Evolutionary conservation across 306 rosid genomes (phyloP), one percentile per base, ranked within the genome.

Genomic region (Cucurbita argyrosperma): DNA sequence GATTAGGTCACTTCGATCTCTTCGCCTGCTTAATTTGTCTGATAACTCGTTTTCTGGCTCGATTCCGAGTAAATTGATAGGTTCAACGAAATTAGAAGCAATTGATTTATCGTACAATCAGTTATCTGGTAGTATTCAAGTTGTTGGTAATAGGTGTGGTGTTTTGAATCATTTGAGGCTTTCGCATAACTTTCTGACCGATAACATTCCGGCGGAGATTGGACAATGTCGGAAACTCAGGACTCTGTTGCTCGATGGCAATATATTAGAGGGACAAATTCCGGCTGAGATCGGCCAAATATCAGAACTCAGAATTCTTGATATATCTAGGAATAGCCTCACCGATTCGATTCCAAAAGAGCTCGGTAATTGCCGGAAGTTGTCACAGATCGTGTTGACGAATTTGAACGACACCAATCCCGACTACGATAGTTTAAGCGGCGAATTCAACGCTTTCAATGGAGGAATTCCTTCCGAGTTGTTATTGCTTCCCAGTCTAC

Each of bases 281-380:
- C 94, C 90, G 57, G 14, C 76, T 19, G 83, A 78, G 82, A 83
- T 88, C 52, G 94, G 90, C 40, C 14, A 21, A 58, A 30, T 65
- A 35, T 77, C 63, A 35, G 89, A 86, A 51, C 94, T 88, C 16
- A 79, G 84, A 53, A 75, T 83, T 80, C 82, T 67, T 88, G 94
- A 88, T 83, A 85, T 88, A 80, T 88, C 94, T 47, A 80, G 90
- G 74, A 88, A 88, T 71, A 86, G 88, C 30, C 83, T 88, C 40
- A 88, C 89, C 0, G 83, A 79, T 18, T 80, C 76, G 76, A 77
- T 88, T 15, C 94, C 90, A 0, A 77, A 76, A 61, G 84, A 78
- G 84, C 76, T 84, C 10, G 83, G 77, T 30, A 83, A 81, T 60
- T 88, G 93, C 80, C 38, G 50, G 72, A 81, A 84, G 58, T 58